Conservation (phyloP, 306 rosid genomes). For the Vicia villosa region DNA sequence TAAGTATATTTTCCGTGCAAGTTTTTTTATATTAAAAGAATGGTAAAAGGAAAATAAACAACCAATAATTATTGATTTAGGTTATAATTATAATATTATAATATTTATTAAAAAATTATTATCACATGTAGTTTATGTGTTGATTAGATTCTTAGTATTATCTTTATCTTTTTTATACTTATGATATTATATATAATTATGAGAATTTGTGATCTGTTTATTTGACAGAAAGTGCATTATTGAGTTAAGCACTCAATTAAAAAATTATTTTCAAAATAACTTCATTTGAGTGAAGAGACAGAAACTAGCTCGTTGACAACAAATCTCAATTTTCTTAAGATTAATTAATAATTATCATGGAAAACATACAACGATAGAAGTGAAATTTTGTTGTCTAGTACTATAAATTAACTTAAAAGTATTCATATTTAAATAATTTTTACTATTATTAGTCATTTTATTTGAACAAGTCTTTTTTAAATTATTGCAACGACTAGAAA, state of each 20-base stretch:
- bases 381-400: constrained; percentile 43
- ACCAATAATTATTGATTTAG: not conserved
- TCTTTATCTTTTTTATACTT: not conserved
- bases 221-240: constrained; percentile 17
- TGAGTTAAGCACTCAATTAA: constrained; percentile 21
- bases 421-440: not conserved
- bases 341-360: constrained; percentile 6
- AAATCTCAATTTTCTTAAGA: constrained; percentile 2
- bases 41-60: constrained; percentile 11
- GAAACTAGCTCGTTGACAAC: constrained; percentile 35
- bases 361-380: constrained; percentile 25
- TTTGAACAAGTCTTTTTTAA: constrained; percentile 20
- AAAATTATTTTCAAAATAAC: constrained; percentile 44
- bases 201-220: constrained; percentile 27
- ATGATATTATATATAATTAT: not conserved
- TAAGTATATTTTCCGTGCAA: constrained; percentile 36
- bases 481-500: constrained; percentile 6
- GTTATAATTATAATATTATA: not conserved
- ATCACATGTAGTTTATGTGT: not conserved
- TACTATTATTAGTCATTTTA: constrained; percentile 15
- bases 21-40: constrained; percentile 14
- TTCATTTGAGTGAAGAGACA: constrained; percentile 27
- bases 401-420: constrained; percentile 7
- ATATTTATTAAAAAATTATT: not conserved
- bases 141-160: too few relatives aligned